Percentiles rank a stretch among this genome's conserved stretches.
Conservation (phyloP, 306 rosid genomes). For the Prosopis cineraria region DNA sequence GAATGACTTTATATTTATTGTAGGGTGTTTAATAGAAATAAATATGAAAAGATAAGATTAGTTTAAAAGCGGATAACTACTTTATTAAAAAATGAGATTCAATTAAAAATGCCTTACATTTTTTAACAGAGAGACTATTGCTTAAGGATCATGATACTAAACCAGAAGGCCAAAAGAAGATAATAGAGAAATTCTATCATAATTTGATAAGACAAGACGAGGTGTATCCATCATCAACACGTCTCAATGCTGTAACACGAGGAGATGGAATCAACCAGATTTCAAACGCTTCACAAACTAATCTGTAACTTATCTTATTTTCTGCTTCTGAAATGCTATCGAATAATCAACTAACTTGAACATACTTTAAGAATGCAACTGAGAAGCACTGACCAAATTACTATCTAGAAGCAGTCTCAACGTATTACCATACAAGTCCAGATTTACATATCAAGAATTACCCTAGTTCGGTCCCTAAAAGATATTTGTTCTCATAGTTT, state of each 20-base stretch:
- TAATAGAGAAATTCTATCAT: not conserved
- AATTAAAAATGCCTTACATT: too few species aligned
- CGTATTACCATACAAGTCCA: not conserved
- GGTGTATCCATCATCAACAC: not conserved
- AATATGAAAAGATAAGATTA: too few species aligned
- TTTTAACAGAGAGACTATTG: too few species aligned
- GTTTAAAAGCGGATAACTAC: too few species aligned
- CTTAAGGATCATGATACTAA: not conserved
- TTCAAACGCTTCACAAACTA: not conserved
- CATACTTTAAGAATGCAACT: not conserved
- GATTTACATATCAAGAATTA: not conserved
- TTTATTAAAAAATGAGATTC: too few species aligned
- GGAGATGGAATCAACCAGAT: not conserved
- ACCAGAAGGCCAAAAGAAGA: slow-evolving; percentile 12
- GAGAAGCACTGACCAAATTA: slow-evolving; percentile 9
- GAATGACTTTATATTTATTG: too few species aligned
- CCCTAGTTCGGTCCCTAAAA: not conserved
- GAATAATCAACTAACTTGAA: not conserved
- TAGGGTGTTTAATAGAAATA: too few species aligned
- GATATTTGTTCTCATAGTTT: not conserved
- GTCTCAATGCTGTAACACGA: not conserved
- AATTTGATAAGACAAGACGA: not conserved
- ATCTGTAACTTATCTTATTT: not conserved
- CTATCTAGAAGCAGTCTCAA: not conserved
- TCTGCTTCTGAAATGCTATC: slow-evolving; percentile 13